A percentile compares a stretch with the other conserved stretches of the same genome.
phyloP scores from a whole-genome alignment of 2,329 filamentous ascomycete species.

The Stagonosporopsis chrysanthemi region DNA sequence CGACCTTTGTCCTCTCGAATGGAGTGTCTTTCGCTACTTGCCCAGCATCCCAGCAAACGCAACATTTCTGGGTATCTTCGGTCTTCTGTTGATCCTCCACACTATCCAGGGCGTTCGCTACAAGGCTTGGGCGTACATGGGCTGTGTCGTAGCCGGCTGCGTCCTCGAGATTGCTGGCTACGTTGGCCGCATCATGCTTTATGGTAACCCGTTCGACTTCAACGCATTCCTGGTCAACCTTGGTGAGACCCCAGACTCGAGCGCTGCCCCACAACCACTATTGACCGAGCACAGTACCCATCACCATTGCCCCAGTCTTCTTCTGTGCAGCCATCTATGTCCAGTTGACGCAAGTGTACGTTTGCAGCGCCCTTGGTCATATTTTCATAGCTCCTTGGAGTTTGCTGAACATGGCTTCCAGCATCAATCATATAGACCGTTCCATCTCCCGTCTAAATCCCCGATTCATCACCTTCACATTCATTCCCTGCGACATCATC shows the following conservation, averaged over 20 bases:
- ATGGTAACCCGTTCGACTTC: slow-evolving; percentile 25
- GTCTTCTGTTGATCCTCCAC: slow-evolving; percentile 8
- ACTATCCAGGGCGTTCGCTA: slow-evolving; percentile 11
- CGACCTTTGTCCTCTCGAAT: slow-evolving; percentile 13
- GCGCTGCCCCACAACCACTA: no score
- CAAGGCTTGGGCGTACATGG: slow-evolving; percentile 9
- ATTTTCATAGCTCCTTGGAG: no score
- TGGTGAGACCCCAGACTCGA: neutral
- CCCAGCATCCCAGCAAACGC: slow-evolving; percentile 13
- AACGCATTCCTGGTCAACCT: slow-evolving; percentile 20
- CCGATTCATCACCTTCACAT: slow-evolving; percentile 12
- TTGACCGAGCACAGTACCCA: slow-evolving; percentile 12
- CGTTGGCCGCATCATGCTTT: slow-evolving; percentile 16
- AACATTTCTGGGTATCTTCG: slow-evolving; percentile 11
- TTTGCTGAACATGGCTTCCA: neutral
- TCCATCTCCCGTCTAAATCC: slow-evolving; percentile 13
- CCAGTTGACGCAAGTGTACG: slow-evolving; percentile 17
- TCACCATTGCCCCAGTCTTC: slow-evolving; percentile 22
- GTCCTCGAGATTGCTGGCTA: slow-evolving; percentile 20
- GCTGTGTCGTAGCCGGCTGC: slow-evolving; percentile 10
- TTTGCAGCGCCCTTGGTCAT: neutral
- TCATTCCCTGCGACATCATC: slow-evolving; percentile 20
- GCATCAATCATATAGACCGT: slow-evolving; percentile 2
- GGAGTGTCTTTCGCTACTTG: slow-evolving; percentile 15
- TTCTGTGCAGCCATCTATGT: slow-evolving; percentile 24